Base-by-base conservation (phyloP, 163 green algal species). In the Scenedesmus sp. region DNA sequence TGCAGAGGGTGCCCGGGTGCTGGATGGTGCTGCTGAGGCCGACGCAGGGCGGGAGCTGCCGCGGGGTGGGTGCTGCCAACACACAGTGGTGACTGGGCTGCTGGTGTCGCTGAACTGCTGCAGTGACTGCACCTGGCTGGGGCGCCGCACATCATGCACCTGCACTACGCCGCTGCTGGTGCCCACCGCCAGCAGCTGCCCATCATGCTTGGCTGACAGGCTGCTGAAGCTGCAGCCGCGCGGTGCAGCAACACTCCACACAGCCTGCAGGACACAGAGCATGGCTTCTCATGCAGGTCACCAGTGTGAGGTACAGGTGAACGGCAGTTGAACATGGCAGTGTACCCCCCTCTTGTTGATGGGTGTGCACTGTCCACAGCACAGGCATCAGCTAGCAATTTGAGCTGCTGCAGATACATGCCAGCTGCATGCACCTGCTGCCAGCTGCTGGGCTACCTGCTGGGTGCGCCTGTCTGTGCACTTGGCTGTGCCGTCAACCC, bases 141-240 rank as follows among this genome's bases (percentile, higher is more conserved):
- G 16, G 81, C 37, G 40, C 37, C 88, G 81, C 81, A 85, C 30
- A 72, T 92, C 88, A 44, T 86, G 80, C 82, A 92, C 82, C 35
- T 72, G 46, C 33, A 89, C 88, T 43, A n/a, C 24, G 70, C 88
- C 88, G 1, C 42, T 35, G 30, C 56, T 26, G 16, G 83, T 92
- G 33, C 88, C 88, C 33, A 79, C 81, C 30, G 88, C 88, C 35
- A 92, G 18, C n/a, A 79, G 61, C 56, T 37, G 33, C 37, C 79
- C 81, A 24, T 92, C 81, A 44, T 59, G n/a, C 33, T 79, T 78
- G 20, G n/a, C 46, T 42, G 61, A 59, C 81, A 92, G 37, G 65
- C 65, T 76, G 65, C 65, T 76, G 65, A 76, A 85, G 82, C n/a
- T 65, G 81, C 70, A 79, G 81, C n/a, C 30, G 35, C 13, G 33